Conservation (phyloP, 768 basidiomycete species). For the Exsudoporus frostii region DNA sequence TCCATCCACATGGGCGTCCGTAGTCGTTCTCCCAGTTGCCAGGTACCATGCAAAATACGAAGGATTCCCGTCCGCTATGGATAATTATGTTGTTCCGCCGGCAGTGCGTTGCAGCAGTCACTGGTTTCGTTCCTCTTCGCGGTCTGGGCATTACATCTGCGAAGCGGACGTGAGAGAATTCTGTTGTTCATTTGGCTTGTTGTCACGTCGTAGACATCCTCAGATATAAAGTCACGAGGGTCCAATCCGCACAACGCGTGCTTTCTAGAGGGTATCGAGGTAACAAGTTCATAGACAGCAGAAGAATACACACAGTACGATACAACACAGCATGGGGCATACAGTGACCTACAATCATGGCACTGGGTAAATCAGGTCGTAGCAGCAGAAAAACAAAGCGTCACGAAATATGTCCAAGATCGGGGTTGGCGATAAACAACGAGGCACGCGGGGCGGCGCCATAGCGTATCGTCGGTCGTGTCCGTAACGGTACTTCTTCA, state of each 20-base stretch:
- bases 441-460: conserved; percentile 62
- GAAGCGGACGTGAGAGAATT: neutral
- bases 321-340: conserved; percentile 6
- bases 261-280: conserved; percentile 8
- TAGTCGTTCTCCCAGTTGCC: conserved; percentile 11
- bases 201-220: neutral
- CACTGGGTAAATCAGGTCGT: conserved; percentile 1
- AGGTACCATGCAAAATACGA: conserved; percentile 9
- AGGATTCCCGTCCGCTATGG: neutral
- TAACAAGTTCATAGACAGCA: conserved; percentile 1
- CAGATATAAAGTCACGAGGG: neutral
- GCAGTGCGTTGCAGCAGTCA: conserved; percentile 5
- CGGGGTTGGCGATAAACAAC: conserved; percentile 73
- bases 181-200: neutral
- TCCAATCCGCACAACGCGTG: neutral
- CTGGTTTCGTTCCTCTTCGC: neutral
- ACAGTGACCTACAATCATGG: neutral
- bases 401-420: conserved; percentile 18
- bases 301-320: conserved; percentile 1
- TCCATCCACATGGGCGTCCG: neutral
- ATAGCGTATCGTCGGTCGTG: conserved; percentile 48
- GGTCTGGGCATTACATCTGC: neutral
- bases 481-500: conserved; percentile 42
- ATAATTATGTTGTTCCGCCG: neutral
- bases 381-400: neutral